Conservation (phyloP, 1,284 basidiomycete species). For the Sporisorium iseilematis-ciliati region DNA sequence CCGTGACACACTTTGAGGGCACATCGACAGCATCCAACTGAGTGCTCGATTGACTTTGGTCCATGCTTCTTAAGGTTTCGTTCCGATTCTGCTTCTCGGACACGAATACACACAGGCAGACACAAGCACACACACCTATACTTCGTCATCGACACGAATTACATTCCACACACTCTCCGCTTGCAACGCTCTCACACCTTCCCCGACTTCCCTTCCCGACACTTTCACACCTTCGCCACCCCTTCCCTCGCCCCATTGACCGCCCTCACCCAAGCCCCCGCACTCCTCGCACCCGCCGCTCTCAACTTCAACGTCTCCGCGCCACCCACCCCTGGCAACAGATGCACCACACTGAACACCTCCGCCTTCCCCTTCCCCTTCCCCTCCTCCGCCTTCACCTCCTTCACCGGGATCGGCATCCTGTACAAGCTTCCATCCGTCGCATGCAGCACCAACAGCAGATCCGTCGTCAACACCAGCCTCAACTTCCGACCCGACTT, state of each 20-base stretch:
- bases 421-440: slow-evolving; percentile 49
- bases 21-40: too few species aligned
- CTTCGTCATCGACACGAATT: too few species aligned
- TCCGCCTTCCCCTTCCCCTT: slow-evolving; percentile 27
- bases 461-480: slow-evolving; percentile 68
- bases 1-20: too few species aligned
- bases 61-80: too few species aligned
- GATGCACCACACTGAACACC: slow-evolving; percentile 29
- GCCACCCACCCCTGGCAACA: slow-evolving; percentile 8
- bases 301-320: slow-evolving; percentile 34
- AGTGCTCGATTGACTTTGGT: too few species aligned
- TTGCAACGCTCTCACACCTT: too few species aligned
- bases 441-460: slow-evolving; percentile 62
- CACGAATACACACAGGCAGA: too few species aligned
- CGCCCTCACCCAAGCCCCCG: slow-evolving; percentile 29
- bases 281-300: slow-evolving; percentile 20
- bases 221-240: not conserved
- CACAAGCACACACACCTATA: too few species aligned
- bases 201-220: not conserved
- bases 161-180: too few species aligned
- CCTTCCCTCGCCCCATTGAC: slow-evolving; percentile 12
- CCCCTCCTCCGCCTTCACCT: slow-evolving; percentile 37
- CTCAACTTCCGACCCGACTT: slow-evolving; percentile 85
- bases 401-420: slow-evolving; percentile 57
- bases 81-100: too few species aligned